Evolutionary conservation across 108 stramenopile species (phyloP), one percentile per base, ranked within the genome.

Genomic region (Epithemia pelagica): DNA sequence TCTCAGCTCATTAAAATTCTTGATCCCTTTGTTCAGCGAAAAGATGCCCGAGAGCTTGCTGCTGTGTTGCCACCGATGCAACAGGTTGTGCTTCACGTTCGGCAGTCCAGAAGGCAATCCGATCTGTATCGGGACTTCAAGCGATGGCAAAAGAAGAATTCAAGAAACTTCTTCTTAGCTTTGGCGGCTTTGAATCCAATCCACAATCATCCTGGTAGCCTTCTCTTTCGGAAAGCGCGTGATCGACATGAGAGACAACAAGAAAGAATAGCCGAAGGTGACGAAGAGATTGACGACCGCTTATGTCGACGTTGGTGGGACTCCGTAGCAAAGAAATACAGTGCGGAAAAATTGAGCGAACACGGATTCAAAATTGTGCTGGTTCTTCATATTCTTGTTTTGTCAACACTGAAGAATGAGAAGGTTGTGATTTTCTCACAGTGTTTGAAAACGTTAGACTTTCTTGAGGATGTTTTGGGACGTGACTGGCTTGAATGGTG

Each of bases 341-440:
- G 54, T 28, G 37, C 53, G 23, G 73, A 67, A 3, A n/a, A 67
- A 46, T 69, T 75, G 58, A 74, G 64, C 20, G 65, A 76, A 28
- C 59, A 74, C 58, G 84, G 90, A 46, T 73, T 80, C 37, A 91
- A 91, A 58, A 76, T 86, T 46, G 67, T 88, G 15, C 51, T 86
- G 10, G 63, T 91, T 0, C 64, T 91, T 46, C 90, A 88, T 37
- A 86, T 91, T 23, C 73, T 91, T 26, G 80, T 66, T 54, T 62
- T 74, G 67, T 68, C 75, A 18, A 10, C 54, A 1, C 25, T 15
- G 0, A 18, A 74, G 27, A 62, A 59, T 25, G 90, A 88, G 29
- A 88, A 91, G 71, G 85, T 87, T 55, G 81, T 91, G 7, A 77
- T 85, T 15, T 91, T 91, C 61, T 71, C 79, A 21, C 79, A 88